phyloP scores from a whole-genome alignment of 2,329 filamentous ascomycete species.

The Penicillium sp. region DNA sequence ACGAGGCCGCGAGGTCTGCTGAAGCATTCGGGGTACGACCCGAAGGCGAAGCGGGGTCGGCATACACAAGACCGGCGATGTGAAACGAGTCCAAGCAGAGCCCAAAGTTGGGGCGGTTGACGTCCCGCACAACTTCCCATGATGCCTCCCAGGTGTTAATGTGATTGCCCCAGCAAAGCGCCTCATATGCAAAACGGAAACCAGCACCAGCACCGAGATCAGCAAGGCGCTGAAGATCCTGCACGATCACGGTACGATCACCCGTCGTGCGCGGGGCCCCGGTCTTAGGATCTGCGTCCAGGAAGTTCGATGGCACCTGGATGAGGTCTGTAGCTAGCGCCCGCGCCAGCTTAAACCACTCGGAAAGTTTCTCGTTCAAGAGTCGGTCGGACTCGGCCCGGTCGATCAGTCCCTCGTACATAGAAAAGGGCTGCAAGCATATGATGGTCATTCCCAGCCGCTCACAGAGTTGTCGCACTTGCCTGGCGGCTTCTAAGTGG shows the following conservation, averaged over 20 bases:
- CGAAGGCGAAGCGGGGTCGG: constrained; percentile 56
- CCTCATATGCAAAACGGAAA: constrained; percentile 61
- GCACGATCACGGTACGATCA: constrained; percentile 21
- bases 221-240: constrained; percentile 50
- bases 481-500: constrained; percentile 24
- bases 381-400: constrained; percentile 54
- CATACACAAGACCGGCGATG: constrained; percentile 67
- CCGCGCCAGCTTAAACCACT: constrained; percentile 65
- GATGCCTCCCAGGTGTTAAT: constrained; percentile 66
- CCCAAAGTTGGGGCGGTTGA: constrained; percentile 70
- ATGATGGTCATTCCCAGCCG: constrained; percentile 32
- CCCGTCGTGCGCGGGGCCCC: constrained; percentile 41
- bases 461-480: constrained; percentile 49
- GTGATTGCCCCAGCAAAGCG: constrained; percentile 65
- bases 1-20: constrained; percentile 52
- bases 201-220: constrained; percentile 56
- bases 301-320: constrained; percentile 68
- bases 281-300: constrained; percentile 36
- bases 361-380: constrained; percentile 56
- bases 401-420: constrained; percentile 70
- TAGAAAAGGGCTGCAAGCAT: constrained; percentile 70
- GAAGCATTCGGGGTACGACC: constrained; percentile 51
- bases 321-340: constrained; percentile 66
- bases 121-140: constrained; percentile 63
- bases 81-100: constrained; percentile 75